These are phyloP conservation scores for Setaria viridis DNA, from an alignment of 202 grass and related monocot species.

Conservation along the genomic window DNA sequence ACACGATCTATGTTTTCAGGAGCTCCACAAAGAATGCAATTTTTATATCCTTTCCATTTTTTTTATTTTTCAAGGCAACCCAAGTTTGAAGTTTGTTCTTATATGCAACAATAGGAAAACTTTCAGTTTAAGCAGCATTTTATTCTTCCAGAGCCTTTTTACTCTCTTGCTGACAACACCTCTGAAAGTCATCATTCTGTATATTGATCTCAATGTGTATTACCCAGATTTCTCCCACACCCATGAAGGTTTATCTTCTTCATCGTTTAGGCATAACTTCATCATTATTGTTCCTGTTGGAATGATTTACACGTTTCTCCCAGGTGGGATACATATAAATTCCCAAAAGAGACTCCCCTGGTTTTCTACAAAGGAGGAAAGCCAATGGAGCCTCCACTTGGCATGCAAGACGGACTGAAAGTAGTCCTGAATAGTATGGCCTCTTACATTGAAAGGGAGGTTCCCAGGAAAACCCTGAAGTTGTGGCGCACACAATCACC, in stretches of 20 bases:
- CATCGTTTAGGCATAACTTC: not conserved
- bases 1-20: not conserved
- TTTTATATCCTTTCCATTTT: not conserved
- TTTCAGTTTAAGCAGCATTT: not conserved
- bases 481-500: slow-evolving; percentile 90
- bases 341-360: slow-evolving; percentile 80
- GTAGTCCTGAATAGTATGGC: slow-evolving; percentile 76
- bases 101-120: not conserved
- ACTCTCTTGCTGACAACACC: not conserved
- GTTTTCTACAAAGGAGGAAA: slow-evolving; percentile 85
- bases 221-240: not conserved
- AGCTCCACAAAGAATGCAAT: not conserved
- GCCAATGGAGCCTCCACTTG: slow-evolving; percentile 73
- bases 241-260: not conserved
- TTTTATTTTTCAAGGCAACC: not conserved
- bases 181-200: not conserved
- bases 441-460: slow-evolving; percentile 83
- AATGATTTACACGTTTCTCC: slow-evolving; percentile 22
- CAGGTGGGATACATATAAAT: slow-evolving; percentile 95
- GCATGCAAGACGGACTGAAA: slow-evolving; percentile 71
- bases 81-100: not conserved
- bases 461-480: slow-evolving; percentile 76
- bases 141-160: not conserved
- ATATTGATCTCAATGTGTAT: not conserved
- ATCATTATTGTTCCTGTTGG: slow-evolving; percentile 1